These are phyloP conservation scores for Pelargonium cotyledonis DNA, from an alignment of 441 rosid genomes.

Conservation along the genomic window DNA sequence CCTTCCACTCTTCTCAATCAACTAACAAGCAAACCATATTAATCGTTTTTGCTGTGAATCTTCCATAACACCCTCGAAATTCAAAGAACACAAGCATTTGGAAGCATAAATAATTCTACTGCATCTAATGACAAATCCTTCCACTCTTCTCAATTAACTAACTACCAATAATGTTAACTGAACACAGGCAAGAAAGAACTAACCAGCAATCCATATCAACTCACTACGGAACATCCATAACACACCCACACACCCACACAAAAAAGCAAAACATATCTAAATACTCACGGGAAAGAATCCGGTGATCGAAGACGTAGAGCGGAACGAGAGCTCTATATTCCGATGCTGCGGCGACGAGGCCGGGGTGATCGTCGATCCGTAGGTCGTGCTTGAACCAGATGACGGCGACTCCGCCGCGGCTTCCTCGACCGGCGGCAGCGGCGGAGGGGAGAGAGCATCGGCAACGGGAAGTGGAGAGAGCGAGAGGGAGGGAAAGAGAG, in stretches of 20 bases:
- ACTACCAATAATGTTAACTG: too few species aligned
- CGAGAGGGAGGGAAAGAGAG: constrained; percentile 23
- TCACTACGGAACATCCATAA: neutral
- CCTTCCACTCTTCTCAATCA: too few species aligned
- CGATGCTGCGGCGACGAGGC: constrained; percentile 49
- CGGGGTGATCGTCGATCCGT: constrained; percentile 85
- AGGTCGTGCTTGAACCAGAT: constrained; percentile 95
- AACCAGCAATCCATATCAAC: too few species aligned
- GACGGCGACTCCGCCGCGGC: constrained; percentile 37
- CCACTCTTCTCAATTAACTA: too few species aligned
- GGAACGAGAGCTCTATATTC: constrained; percentile 41
- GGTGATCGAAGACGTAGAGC: constrained; percentile 75
- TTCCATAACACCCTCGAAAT: too few species aligned
- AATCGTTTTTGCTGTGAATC: too few species aligned
- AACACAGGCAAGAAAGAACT: too few species aligned
- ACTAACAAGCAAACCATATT: too few species aligned
- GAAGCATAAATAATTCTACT: too few species aligned
- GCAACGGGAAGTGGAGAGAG: constrained; percentile 16
- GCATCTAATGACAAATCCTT: too few species aligned
- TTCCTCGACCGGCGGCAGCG: neutral
- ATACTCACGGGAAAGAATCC: constrained; percentile 61
- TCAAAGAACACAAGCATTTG: too few species aligned
- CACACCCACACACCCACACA: neutral
- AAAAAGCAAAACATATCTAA: too few species aligned
- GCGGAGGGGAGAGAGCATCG: constrained; percentile 24